Evolutionary conservation across 1,139 yeast genomes (phyloP), one percentile per base, ranked within the genome.

Genomic region (Meyerozyma guilliermondii): DNA sequence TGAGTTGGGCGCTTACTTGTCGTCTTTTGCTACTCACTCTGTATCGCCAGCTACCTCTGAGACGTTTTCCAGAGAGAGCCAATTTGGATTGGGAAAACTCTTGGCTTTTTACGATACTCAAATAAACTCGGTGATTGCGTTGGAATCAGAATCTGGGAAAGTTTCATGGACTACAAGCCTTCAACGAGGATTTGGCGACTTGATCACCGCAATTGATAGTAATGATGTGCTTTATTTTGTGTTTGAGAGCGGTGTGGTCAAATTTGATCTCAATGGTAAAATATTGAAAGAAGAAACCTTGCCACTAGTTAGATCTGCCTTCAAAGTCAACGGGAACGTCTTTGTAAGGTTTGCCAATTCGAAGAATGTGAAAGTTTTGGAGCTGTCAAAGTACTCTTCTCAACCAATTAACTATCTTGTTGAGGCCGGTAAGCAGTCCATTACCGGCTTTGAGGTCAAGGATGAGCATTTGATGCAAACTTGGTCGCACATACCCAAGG

Each of bases 61-160:
- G 26, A 14, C 29, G 13, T 34, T 33, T 27, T 14, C 36, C 9
- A 41, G 44, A 9, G 53, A 54, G 6, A 62, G 59, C 36, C 59
- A 56, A n/a, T 65, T 59, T 47, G 73, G 70, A 1, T 60, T 71
- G 39, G 63, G 57, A 23, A 71, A 71, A 45, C 48, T 65, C 22
- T 48, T 71, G 28, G 56, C 71, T 0, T 64, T 58, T 43, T 54
- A 49, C 30, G 69, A 68, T 46, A 51, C 53, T 6, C 45, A 42
- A 4, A 46, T 46, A n/a, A 41, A 47, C 1, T 42, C 45, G 1
- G 47, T 71, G 6, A 57, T 62, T 2, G 75, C 74, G 2, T 43
- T 63, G 11, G 63, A 66, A 35, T 54, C 75, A 0, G 58, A 53
- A 17, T 47, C 57, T 41, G 73, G 72, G 1, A 46, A 43, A 1